Conservation (phyloP, 345 rosid genomes). For the Populus tremula region DNA sequence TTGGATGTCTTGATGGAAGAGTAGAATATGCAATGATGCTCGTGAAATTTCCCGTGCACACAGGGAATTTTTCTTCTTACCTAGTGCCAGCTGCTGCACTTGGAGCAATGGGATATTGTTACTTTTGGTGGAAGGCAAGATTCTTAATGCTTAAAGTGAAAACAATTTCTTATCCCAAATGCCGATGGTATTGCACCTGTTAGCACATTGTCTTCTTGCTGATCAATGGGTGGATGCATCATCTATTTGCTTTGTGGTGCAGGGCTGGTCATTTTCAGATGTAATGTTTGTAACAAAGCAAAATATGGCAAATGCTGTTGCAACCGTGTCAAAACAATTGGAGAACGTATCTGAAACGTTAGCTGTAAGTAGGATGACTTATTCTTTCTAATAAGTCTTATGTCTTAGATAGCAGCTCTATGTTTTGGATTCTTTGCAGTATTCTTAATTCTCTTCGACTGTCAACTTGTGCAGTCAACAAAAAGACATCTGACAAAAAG, state of each 20-base stretch:
- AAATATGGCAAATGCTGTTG: constrained; percentile 82
- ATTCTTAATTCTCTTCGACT: not conserved
- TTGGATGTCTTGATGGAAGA: not conserved
- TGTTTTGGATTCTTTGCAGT: constrained; percentile 12
- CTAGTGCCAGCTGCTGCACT: constrained; percentile 85
- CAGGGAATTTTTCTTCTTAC: constrained; percentile 72
- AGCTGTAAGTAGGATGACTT: constrained; percentile 47
- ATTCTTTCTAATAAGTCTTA: not conserved
- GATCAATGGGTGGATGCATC: not conserved
- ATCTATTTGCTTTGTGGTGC: constrained; percentile 22
- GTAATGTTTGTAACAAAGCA: constrained; percentile 87
- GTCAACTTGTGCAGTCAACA: constrained; percentile 57
- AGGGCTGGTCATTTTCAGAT: constrained; percentile 91
- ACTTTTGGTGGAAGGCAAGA: constrained; percentile 94
- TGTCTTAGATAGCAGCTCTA: not conserved
- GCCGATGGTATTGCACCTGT: constrained; percentile 10
- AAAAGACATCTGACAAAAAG: constrained; percentile 75
- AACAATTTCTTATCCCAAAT: not conserved
- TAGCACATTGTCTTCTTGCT: not conserved
- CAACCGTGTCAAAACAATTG: constrained; percentile 70
- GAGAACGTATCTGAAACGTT: constrained; percentile 72
- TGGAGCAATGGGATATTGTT: constrained; percentile 94
- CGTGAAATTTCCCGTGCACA: constrained; percentile 10
- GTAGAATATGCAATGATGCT: not conserved
- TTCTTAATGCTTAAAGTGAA: constrained; percentile 13